Percentiles rank a stretch among this genome's conserved stretches.
phyloP scores from a whole-genome alignment of 2,329 filamentous ascomycete genomes.

The Coccinonectria pachysandricola region DNA sequence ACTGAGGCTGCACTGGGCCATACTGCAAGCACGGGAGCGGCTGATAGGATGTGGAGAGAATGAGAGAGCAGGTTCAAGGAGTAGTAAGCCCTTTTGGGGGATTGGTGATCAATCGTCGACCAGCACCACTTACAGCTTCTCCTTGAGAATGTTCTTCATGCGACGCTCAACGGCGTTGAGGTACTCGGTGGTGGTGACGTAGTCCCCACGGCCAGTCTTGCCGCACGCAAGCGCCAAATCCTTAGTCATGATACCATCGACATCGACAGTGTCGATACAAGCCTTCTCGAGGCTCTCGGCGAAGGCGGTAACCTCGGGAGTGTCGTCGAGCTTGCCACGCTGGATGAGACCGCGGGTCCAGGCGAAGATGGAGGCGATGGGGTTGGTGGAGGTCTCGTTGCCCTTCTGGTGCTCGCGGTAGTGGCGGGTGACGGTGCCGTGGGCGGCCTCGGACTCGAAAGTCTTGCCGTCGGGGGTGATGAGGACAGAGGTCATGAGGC shows the following conservation, averaged over 20 bases:
- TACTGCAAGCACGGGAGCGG: too few relatives aligned
- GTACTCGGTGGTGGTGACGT: constrained; percentile 89
- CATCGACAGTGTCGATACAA: constrained; percentile 86
- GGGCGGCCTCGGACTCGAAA: constrained; percentile 94
- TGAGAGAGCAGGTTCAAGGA: constrained; percentile 3
- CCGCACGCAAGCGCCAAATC: constrained; percentile 92
- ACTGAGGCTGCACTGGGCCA: too few relatives aligned
- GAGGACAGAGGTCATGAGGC: constrained; percentile 96
- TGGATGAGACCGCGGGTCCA: constrained; percentile 94
- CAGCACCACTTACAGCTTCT: constrained; percentile 59
- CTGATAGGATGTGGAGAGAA: constrained; percentile 2
- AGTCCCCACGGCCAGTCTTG: constrained; percentile 72
- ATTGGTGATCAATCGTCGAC: too few relatives aligned
- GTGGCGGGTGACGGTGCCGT: constrained; percentile 96
- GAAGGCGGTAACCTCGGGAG: constrained; percentile 85
- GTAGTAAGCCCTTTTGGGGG: too few relatives aligned
- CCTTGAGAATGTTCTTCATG: constrained; percentile 69
- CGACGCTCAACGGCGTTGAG: constrained; percentile 84
- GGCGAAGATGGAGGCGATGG: constrained; percentile 96
- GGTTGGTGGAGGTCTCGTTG: constrained; percentile 93
- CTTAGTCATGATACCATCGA: constrained; percentile 98
- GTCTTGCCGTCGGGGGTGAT: constrained; percentile 95
- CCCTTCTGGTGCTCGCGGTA: constrained; percentile 99
- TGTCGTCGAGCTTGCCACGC: constrained; percentile 84
- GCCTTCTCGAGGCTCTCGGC: constrained; percentile 87